Evolutionary conservation across 1,139 yeast genomes (phyloP), one percentile per base, ranked within the genome.

Genomic region (Starmera stellimalicola): DNA sequence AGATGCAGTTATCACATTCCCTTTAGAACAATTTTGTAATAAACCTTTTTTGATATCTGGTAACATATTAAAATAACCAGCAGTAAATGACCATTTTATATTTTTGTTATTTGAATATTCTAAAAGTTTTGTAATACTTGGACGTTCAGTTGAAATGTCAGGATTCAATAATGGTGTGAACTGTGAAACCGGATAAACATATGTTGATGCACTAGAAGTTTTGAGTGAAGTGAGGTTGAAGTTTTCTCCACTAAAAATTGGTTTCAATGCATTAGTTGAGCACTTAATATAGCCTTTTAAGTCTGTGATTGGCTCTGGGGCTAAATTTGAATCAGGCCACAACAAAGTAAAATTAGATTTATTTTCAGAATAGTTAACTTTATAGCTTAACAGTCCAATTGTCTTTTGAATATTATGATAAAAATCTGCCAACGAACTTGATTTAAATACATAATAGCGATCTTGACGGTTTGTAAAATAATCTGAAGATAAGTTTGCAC

Each of bases 401-500:
- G 91, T 74, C 17, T 63, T 57, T 40, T 84, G 95, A 29, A 91
- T 60, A 17, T 63, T 59, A 54, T 65, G 75, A 57, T 84, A 88
- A 57, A 87, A 88, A 45, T 83, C 75, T 0, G 94, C 60, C 29
- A 91, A 62, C 1, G 55, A 52, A 16, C 57, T 52, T 34, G 76
- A 70, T 33, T 68, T 68, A 57, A 91, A 83, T 16, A 81, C 37
- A 47, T 87, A 81, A 55, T 93, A 93, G 32, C 99, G 65, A 56
- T 91, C 99, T 54, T 91, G 98, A 45, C 99, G 73, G 54, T 91
- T 80, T n/a, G 94, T 82, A 57, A 93, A 91, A 57, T 91, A 91
- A 57, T 91, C 98, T 28, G 73, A 64, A 0, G 95, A 84, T 35
- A 91, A 65, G 50, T 91, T 91, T 5, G 98, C 98, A 3, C 98